Evolutionary conservation across 2,329 filamentous ascomycete species (phyloP).

Genomic region (Epichloe sibirici): DNA sequence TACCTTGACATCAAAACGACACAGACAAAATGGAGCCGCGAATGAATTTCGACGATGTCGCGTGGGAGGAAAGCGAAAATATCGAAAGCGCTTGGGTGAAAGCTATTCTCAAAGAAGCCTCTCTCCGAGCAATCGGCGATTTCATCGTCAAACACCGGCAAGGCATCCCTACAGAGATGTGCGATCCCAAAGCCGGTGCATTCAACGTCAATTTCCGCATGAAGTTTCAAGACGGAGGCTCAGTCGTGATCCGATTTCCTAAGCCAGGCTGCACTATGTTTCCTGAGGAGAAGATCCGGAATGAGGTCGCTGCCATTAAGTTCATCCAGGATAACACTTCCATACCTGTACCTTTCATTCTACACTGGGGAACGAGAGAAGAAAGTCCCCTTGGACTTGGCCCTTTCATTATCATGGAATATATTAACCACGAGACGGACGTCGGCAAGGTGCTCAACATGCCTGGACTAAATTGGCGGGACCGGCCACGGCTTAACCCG

Average conservation of each 20-base stretch:
- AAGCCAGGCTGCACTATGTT: constrained; percentile 6
- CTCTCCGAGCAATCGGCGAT: no score
- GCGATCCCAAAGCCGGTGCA: constrained; percentile 1
- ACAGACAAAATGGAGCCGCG: background rate
- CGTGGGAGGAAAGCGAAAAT: no score
- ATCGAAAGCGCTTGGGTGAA: no score
- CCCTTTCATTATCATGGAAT: constrained; percentile 9
- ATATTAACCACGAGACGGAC: constrained; percentile 5
- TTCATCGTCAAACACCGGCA: constrained; percentile 4
- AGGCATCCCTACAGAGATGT: constrained; percentile 1
- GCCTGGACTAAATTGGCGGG: no score
- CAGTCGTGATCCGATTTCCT: constrained; percentile 5
- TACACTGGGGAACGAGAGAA: constrained; percentile 7
- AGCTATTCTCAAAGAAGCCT: no score
- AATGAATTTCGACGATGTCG: no score
- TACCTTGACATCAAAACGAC: no score
- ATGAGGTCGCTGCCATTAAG: constrained; percentile 7
- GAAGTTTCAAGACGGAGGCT: constrained; percentile 5
- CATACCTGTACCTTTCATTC: constrained; percentile 7
- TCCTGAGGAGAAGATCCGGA: constrained; percentile 8
- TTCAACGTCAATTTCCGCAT: constrained; percentile 7
- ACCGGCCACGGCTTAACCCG: no score
- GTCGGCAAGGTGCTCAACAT: background rate
- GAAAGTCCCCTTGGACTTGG: constrained; percentile 7
- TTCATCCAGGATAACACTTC: constrained; percentile 7